Conservation (phyloP, 345 rosid species). For the Ceriops zippeliana region DNA sequence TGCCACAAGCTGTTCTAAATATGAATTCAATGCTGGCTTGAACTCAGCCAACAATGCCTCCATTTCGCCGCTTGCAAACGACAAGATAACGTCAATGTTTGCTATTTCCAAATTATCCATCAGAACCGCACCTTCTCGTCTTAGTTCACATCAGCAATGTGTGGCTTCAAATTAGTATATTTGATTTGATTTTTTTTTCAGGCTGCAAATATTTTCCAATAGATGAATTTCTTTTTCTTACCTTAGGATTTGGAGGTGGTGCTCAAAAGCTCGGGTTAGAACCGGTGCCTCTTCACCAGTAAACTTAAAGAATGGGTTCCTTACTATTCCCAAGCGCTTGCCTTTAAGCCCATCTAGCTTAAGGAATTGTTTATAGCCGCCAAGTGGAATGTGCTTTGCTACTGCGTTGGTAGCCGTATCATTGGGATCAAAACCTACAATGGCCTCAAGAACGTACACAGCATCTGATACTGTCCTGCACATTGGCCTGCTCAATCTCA, state of each 20-base stretch:
- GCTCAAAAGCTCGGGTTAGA: conserved; percentile 28
- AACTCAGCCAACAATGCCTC: conserved; percentile 47
- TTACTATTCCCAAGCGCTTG: conserved; percentile 56
- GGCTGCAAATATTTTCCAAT: too few species aligned
- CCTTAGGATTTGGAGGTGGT: conserved; percentile 46
- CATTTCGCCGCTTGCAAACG: conserved; percentile 34
- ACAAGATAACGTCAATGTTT: conserved; percentile 28
- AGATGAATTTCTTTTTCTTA: conserved; percentile 12
- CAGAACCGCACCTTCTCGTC: conserved; percentile 48
- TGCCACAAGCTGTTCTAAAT: conserved; percentile 36
- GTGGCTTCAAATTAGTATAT: too few species aligned
- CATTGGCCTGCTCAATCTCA: conserved; percentile 34
- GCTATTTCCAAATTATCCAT: conserved; percentile 41
- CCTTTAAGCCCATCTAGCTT: conserved; percentile 42
- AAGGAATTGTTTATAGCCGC: conserved; percentile 60
- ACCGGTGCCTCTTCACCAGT: background rate
- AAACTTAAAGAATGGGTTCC: conserved; percentile 29
- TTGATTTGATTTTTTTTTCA: too few species aligned
- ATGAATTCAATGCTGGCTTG: conserved; percentile 45
- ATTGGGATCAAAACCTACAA: conserved; percentile 36
- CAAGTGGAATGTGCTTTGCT: conserved; percentile 38
- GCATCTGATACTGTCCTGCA: conserved; percentile 49
- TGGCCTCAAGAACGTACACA: conserved; percentile 39
- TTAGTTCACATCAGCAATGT: conserved; percentile 8
- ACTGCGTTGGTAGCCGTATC: conserved; percentile 47